Percentiles rank a stretch among this genome's conserved stretches.
Evolutionary conservation across 768 basidiomycete genomes (phyloP).

Genomic region (Phanerodontia chrysosporium): DNA sequence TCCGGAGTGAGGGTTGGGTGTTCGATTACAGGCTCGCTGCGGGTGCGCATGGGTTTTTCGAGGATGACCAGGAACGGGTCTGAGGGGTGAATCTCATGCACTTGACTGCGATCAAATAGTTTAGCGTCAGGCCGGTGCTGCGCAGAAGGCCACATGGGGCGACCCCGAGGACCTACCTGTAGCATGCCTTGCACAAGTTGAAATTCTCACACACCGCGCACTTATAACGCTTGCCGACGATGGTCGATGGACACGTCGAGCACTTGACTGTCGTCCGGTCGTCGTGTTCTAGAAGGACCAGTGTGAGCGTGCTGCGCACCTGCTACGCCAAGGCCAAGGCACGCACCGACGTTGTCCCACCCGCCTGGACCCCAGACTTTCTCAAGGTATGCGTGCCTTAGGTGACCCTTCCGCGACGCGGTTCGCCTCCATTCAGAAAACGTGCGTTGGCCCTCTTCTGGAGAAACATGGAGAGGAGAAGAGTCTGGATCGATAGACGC

Average conservation of each 20-base stretch:
- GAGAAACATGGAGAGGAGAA: constrained; percentile 41
- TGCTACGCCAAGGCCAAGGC: background rate
- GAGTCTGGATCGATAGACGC: constrained; percentile 46
- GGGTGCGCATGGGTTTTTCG: constrained; percentile 46
- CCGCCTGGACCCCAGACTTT: constrained; percentile 79
- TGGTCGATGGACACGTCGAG: constrained; percentile 71
- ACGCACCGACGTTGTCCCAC: constrained; percentile 88
- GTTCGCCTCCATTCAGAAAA: constrained; percentile 59
- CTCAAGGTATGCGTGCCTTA: constrained; percentile 83
- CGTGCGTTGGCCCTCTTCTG: constrained; percentile 48
- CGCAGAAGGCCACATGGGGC: constrained; percentile 82
- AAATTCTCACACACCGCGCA: constrained; percentile 80
- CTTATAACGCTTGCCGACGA: constrained; percentile 70
- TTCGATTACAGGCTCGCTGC: constrained; percentile 34
- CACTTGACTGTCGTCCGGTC: constrained; percentile 63
- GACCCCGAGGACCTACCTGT: constrained; percentile 74
- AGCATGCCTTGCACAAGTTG: constrained; percentile 84
- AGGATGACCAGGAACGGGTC: constrained; percentile 83
- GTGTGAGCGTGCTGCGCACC: background rate
- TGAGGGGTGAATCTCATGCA: constrained; percentile 65
- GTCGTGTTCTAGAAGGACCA: constrained; percentile 56
- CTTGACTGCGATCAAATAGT: constrained; percentile 53
- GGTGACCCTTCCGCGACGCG: constrained; percentile 62
- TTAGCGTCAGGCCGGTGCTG: constrained; percentile 70
- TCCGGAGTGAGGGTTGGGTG: constrained; percentile 25